Conservation (phyloP, 768 basidiomycete species). For the Melanogaster broomeanus region DNA sequence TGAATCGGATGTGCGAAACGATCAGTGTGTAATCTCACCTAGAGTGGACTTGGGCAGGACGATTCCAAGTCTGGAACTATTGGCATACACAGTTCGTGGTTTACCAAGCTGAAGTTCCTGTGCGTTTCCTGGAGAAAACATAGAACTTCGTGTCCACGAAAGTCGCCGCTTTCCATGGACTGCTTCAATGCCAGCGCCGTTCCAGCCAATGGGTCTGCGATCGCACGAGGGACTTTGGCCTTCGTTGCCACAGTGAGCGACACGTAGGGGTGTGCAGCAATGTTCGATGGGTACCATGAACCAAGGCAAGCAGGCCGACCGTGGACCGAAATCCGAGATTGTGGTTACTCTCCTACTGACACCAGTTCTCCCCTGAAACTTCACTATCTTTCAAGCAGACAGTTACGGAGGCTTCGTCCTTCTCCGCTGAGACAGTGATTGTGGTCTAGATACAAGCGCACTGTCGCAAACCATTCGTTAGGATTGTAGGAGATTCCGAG, state of each 20-base stretch:
- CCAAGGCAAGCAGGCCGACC: constrained; percentile 25
- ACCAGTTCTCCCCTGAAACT: too few relatives aligned
- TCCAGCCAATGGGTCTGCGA: constrained; percentile 15
- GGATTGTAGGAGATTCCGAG: constrained; percentile 21
- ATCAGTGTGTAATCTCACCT: background rate
- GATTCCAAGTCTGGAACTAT: constrained; percentile 15
- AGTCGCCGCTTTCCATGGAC: constrained; percentile 26
- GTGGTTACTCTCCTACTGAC: constrained; percentile 12
- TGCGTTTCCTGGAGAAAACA: constrained; percentile 21
- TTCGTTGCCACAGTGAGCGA: constrained; percentile 21
- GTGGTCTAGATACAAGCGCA: constrained; percentile 30
- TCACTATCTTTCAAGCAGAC: constrained; percentile 9
- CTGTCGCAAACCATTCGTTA: constrained; percentile 23
- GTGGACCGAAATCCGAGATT: constrained; percentile 27
- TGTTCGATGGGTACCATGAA: constrained; percentile 15
- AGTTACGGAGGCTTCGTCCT: constrained; percentile 16
- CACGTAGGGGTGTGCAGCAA: constrained; percentile 20
- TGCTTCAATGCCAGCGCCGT: constrained; percentile 18
- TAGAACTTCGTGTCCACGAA: constrained; percentile 32
- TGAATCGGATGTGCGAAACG: background rate
- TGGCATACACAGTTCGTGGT: constrained; percentile 28
- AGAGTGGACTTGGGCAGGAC: constrained; percentile 14
- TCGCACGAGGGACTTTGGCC: constrained; percentile 5
- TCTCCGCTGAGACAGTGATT: constrained; percentile 20
- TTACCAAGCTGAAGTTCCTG: constrained; percentile 11